Conservation (phyloP, 257 asterid species). For the Ehretia macrophylla region DNA sequence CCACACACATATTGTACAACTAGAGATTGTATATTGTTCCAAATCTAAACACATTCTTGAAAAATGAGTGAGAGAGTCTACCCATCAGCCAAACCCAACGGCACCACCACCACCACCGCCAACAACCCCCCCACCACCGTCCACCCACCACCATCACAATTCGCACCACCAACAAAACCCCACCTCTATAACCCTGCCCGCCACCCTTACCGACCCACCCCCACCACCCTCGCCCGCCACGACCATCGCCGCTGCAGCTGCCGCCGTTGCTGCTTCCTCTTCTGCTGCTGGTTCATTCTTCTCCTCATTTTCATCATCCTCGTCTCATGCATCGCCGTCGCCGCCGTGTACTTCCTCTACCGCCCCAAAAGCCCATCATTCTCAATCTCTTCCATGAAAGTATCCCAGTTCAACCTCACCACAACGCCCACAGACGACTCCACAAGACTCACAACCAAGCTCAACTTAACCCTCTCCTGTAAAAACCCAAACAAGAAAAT, state of each 20-base stretch:
- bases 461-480: constrained; percentile 60
- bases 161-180: constrained; percentile 21
- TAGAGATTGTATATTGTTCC: not conserved
- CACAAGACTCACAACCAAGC: constrained; percentile 51
- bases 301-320: constrained; percentile 41
- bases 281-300: constrained; percentile 40
- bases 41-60: constrained; percentile 9
- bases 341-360: constrained; percentile 70
- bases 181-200: constrained; percentile 33
- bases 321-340: constrained; percentile 59
- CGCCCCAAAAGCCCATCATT: constrained; percentile 63
- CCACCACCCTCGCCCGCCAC: constrained; percentile 21
- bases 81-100: constrained; percentile 38
- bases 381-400: constrained; percentile 59
- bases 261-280: constrained; percentile 39
- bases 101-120: constrained; percentile 19
- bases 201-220: constrained; percentile 32
- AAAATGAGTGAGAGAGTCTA: constrained; percentile 41
- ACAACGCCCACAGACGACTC: constrained; percentile 63
- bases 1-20: not conserved
- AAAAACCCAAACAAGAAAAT: constrained; percentile 62
- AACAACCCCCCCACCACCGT: constrained; percentile 13
- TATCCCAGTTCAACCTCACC: constrained; percentile 64
- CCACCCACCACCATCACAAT: constrained; percentile 15
- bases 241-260: constrained; percentile 27